phyloP scores from a whole-genome alignment of 495 filamentous ascomycete species.

The Trichodelitschia bisporula region DNA sequence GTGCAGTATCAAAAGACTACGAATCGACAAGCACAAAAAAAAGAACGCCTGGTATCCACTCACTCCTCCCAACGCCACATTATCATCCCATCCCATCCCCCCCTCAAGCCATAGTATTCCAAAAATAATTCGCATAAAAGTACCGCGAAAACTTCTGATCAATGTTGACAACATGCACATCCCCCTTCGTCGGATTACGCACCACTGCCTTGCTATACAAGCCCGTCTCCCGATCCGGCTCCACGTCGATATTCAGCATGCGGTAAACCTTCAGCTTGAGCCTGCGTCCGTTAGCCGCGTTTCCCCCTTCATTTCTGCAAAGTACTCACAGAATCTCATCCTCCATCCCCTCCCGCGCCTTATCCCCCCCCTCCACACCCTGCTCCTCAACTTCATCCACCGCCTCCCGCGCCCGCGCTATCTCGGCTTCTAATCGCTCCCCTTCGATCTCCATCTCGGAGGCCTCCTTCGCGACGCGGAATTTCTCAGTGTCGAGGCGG shows the following conservation, averaged over 20 bases:
- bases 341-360: constrained; percentile 31
- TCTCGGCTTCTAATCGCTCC: constrained; percentile 61
- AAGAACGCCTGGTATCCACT: not conserved
- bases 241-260: constrained; percentile 70
- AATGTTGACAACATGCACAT: constrained; percentile 86
- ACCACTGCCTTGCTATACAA: constrained; percentile 72
- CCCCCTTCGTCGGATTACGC: constrained; percentile 63
- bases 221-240: constrained; percentile 48
- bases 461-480: constrained; percentile 70
- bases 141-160: constrained; percentile 74
- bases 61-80: not conserved
- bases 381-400: constrained; percentile 68
- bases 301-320: constrained; percentile 17
- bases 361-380: constrained; percentile 35
- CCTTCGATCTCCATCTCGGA: constrained; percentile 79
- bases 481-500: constrained; percentile 78
- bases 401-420: constrained; percentile 47
- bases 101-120: constrained; percentile 19
- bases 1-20: no score
- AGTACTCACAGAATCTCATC: constrained; percentile 20
- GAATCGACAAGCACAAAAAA: no score
- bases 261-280: constrained; percentile 80
- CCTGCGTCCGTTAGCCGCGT: constrained; percentile 13
- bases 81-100: not conserved
- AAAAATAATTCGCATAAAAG: constrained; percentile 93